Evolutionary conservation across 768 basidiomycete genomes (phyloP), one percentile per base, ranked within the genome.

Genomic region (Calocera viscosa): DNA sequence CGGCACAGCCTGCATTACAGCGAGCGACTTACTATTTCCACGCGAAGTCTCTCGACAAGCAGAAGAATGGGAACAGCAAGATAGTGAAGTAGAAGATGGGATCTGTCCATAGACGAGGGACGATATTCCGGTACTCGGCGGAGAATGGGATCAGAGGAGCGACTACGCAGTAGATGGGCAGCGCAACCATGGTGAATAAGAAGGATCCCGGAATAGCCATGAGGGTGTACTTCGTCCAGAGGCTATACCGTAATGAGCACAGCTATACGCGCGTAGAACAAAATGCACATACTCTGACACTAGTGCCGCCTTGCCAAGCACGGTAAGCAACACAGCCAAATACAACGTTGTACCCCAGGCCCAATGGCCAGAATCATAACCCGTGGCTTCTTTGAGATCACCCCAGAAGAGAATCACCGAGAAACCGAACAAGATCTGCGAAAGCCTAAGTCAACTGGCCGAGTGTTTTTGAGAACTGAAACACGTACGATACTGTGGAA

Each of bases 261-360:
- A 68, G 63, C 69, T 47, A 64, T 2, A 40, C 24, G 24, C 30
- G 39, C 26, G 63, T 53, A 64, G 24, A 24, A 64, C 35, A 16
- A 33, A 38, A 2, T 43, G n/a, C 64, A 80, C 94, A 73, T 75
- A 98, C 96, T 99, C 95, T 2, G 96, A 98, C 49, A 98, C 89
- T 68, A 99, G 77, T 0, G 95, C 95, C 17, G 96, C 96, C 77
- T 99, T 98, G 47, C 94, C 96, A 8, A 99, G 84, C 1, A 98
- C 95, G 0, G 95, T 98, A 64, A 97, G 80, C 32, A 98, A 82
- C 8, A 96, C 91, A 0, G 90, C 86, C 53, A 98, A 84, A 75
- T 98, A 99, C n/a, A 98, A 78, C 26, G 89, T 90, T 14, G 93
- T 95, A 63, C 96, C 96, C 95, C 95, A 99, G 71, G 94, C 91